phyloP scores from a whole-genome alignment of 192 early-diverging fungal species.

The Helicostylum pulchrum region DNA sequence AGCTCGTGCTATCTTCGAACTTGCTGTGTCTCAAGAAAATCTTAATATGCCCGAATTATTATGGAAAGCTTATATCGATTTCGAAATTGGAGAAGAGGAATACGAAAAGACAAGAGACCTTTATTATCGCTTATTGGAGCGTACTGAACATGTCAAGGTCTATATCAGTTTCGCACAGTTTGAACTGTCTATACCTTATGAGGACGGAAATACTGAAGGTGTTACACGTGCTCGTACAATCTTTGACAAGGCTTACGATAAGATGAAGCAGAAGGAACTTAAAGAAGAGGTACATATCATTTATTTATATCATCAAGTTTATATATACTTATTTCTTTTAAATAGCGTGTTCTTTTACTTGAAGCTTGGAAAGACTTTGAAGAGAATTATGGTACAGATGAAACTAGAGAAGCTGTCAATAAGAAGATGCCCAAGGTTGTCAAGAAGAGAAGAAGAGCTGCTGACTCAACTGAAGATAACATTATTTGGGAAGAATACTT shows the following conservation, averaged over 20 bases:
- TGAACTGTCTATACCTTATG: conserved; percentile 65
- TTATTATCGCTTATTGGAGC: conserved; percentile 80
- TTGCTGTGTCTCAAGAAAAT: conserved; percentile 83
- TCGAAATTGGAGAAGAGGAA: conserved; percentile 84
- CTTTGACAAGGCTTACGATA: conserved; percentile 72
- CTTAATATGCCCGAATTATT: conserved; percentile 98
- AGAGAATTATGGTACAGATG: conserved; percentile 51
- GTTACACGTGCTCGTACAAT: conserved; percentile 62
- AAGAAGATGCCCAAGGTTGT: conserved; percentile 84
- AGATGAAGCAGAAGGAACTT: conserved; percentile 62
- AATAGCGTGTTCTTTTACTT: conserved; percentile 72
- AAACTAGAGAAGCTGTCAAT: conserved; percentile 60
- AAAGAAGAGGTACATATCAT: conserved; percentile 70
- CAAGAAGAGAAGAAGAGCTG: conserved; percentile 78
- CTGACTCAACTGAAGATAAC: conserved; percentile 53
- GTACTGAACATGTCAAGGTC: conserved; percentile 95
- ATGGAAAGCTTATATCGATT: conserved; percentile 98
- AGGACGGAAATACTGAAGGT: conserved; percentile 45
- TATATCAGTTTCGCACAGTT: conserved; percentile 94
- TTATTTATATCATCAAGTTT: neutral
- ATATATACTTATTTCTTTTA: neutral
- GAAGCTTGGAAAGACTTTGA: conserved; percentile 93
- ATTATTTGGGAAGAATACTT: conserved; percentile 94
- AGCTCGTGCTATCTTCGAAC: conserved; percentile 82
- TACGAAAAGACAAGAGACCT: conserved; percentile 71